Percentiles rank a stretch among this genome's conserved stretches.
phyloP scores from a whole-genome alignment of 257 asterid species.

The Ehretia macrophylla region DNA sequence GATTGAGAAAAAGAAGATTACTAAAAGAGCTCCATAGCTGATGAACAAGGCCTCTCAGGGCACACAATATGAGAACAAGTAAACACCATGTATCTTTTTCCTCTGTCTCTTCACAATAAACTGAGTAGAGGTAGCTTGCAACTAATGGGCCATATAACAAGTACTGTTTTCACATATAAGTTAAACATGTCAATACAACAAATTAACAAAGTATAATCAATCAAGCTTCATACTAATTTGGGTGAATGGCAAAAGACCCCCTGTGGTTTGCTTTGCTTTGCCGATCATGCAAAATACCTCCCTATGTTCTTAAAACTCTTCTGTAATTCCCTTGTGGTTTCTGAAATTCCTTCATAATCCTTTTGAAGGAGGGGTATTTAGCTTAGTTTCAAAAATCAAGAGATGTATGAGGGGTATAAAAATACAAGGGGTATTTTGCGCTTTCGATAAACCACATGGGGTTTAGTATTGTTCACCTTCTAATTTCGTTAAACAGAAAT shows the following conservation, averaged over 20 bases:
- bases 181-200: conserved; percentile 3
- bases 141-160: conserved; percentile 49
- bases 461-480: too few species aligned
- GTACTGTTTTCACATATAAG: conserved; percentile 17
- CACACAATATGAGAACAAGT: conserved; percentile 59
- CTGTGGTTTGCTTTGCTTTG: too few species aligned
- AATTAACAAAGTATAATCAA: neutral
- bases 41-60: conserved; percentile 56
- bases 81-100: conserved; percentile 47
- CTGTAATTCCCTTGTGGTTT: too few species aligned
- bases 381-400: too few species aligned
- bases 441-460: too few species aligned
- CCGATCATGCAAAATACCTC: too few species aligned
- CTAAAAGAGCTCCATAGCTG: conserved; percentile 60
- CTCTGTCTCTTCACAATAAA: conserved; percentile 31
- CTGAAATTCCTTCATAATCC: too few species aligned
- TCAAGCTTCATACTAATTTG: too few species aligned
- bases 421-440: too few species aligned
- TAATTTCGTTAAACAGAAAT: neutral
- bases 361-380: too few species aligned
- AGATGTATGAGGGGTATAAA: neutral
- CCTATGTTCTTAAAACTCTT: too few species aligned
- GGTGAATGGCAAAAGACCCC: too few species aligned
- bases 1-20: conserved; percentile 52
- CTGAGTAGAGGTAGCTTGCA: conserved; percentile 48